Evolutionary conservation across 2,329 filamentous ascomycete genomes (phyloP), one percentile per base, ranked within the genome.

Genomic region (Scortechinia acanthostroma): DNA sequence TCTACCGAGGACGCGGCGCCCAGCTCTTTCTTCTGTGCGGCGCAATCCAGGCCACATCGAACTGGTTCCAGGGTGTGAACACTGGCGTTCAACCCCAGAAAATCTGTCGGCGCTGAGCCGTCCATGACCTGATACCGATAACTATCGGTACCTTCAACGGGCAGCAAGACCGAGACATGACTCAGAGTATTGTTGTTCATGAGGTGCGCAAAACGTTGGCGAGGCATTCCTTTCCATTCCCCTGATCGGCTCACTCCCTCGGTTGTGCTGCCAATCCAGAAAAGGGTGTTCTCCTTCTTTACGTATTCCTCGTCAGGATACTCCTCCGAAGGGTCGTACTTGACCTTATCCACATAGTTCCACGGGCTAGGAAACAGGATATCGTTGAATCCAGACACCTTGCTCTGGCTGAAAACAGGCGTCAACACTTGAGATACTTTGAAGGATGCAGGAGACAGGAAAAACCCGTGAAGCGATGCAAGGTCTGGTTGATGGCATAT

Each of bases 131-230:
- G 51, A 47, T 21, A 62, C 58, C 10, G 69, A 48, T 69, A 67
- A 37, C 65, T 67, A 17, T 58, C 59, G 4, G 59, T 57, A 42
- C 49, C 47, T 42, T 48, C 56, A 23, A 44, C 47, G 42, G 55
- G 47, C 13, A 47, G 45, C 17, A 58, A 45, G 10, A 56, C 52
- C 2, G 51, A 45, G 20, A 50, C 47, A 4, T 53, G 50, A 40
- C 70, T 63, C 1, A 63, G 56, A 1, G 69, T 70, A 2, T 65
- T 62, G 45, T 47, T 45, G 5, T 76, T 76, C 20, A 74, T 58
- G 63, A 77, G 69, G 37, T 70, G 61, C 4, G 82, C 66, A 49
- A 83, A 76, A 6, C 80, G 70, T 46, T 81, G 78, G 4, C 78
- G 69, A 23, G 81, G 69, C 50, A 81, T 80, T 1, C 69, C 68